Conservation (phyloP, 345 rosid species). For the Anastatica hierochuntica region DNA sequence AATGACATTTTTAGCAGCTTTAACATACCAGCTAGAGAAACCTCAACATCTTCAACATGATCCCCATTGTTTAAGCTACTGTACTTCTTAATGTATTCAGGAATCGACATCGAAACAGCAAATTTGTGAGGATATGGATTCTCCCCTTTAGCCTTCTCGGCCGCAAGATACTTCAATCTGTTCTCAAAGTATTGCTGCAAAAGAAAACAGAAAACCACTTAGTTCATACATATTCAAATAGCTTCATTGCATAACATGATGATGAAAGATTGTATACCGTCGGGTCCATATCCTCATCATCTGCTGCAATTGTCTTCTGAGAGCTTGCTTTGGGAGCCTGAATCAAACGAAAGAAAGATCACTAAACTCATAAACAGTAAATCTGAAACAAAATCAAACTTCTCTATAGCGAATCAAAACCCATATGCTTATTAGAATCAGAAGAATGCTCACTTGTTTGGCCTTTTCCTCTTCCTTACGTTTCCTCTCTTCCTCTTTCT, state of each 20-base stretch:
- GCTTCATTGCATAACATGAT: not conserved
- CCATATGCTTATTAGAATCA: not conserved
- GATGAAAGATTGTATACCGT: conserved; percentile 35
- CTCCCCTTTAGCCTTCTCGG: conserved; percentile 55
- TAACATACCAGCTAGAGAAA: conserved; percentile 60
- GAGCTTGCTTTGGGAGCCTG: conserved; percentile 12
- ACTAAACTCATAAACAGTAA: too few species aligned
- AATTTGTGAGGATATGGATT: conserved; percentile 94
- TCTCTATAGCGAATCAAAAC: too few species aligned
- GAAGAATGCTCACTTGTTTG: conserved; percentile 25
- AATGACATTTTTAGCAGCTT: not conserved
- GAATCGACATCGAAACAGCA: conserved; percentile 40
- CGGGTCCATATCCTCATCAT: conserved; percentile 97
- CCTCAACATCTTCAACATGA: conserved; percentile 51
- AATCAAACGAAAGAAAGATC: not conserved
- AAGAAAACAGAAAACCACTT: not conserved
- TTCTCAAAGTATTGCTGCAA: conserved; percentile 89
- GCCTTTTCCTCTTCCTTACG: conserved; percentile 59
- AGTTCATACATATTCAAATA: not conserved
- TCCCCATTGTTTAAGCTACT: conserved; percentile 55
- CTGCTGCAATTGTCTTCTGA: conserved; percentile 35
- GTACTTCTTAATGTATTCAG: conserved; percentile 50
- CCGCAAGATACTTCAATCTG: conserved; percentile 56
- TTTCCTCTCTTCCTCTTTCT: conserved; percentile 70
- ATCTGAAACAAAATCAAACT: not conserved